Evolutionary conservation across 768 basidiomycete genomes (phyloP).

Genomic region (Podaxis pistillaris): DNA sequence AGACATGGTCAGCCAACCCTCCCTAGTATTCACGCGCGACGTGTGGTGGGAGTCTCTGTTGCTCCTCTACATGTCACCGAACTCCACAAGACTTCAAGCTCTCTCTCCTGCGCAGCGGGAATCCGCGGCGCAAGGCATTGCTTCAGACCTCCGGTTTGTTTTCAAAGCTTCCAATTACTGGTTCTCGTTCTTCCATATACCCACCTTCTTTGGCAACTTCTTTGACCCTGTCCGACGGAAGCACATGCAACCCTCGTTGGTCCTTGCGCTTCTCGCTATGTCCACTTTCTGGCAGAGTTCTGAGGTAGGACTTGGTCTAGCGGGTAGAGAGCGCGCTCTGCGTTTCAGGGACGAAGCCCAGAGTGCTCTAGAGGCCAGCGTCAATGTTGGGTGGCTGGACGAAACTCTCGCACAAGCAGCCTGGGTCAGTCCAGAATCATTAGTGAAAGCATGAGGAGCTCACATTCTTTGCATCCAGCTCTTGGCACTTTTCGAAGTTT

Average conservation of each 20-base stretch:
- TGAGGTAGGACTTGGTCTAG: slow-evolving; percentile 48
- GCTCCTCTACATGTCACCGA: slow-evolving; percentile 45
- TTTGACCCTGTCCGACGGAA: slow-evolving; percentile 52
- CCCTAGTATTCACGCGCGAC: slow-evolving; percentile 64
- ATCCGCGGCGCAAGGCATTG: slow-evolving; percentile 41
- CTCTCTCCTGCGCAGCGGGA: slow-evolving; percentile 46
- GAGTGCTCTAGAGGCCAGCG: slow-evolving; percentile 65
- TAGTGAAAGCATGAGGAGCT: background rate
- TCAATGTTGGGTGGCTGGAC: slow-evolving; percentile 71
- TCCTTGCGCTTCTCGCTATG: slow-evolving; percentile 61
- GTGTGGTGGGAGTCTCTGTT: slow-evolving; percentile 80
- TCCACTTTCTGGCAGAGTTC: slow-evolving; percentile 72
- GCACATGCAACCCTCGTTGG: slow-evolving; percentile 64
- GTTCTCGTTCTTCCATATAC: slow-evolving; percentile 74
- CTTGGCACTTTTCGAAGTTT: slow-evolving; percentile 70
- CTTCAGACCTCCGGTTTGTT: slow-evolving; percentile 59
- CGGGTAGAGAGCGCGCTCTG: slow-evolving; percentile 56
- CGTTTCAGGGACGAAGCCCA: slow-evolving; percentile 67
- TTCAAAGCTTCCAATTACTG: slow-evolving; percentile 67
- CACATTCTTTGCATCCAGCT: slow-evolving; percentile 37
- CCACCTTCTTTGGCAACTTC: slow-evolving; percentile 61
- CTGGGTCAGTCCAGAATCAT: slow-evolving; percentile 48
- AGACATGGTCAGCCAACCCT: slow-evolving; percentile 55
- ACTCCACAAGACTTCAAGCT: slow-evolving; percentile 28
- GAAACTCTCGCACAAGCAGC: slow-evolving; percentile 73